These are phyloP conservation scores for Steccherinum ochraceum DNA, from an alignment of 768 basidiomycete genomes.

Conservation along the genomic window DNA sequence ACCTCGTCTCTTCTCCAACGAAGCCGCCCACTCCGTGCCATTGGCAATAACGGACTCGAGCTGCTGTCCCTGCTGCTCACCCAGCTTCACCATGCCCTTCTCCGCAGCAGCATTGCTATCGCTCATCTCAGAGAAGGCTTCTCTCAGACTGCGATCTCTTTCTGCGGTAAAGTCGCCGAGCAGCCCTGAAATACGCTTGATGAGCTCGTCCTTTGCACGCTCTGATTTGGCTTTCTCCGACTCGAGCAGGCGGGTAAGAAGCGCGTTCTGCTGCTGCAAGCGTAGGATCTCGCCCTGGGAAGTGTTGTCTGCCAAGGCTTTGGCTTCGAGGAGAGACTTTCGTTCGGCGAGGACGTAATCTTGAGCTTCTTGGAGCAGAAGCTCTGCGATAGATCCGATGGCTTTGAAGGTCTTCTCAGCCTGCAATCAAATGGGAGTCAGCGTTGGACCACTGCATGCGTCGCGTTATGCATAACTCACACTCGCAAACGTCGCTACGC, in stretches of 20 bases:
- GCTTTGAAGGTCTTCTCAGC: conserved; percentile 54
- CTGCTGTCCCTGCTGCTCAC: conserved; percentile 41
- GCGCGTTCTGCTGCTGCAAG: conserved; percentile 65
- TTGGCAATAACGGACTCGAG: conserved; percentile 35
- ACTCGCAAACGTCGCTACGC: conserved; percentile 38
- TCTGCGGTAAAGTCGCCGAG: conserved; percentile 65
- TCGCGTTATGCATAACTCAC: conserved; percentile 23
- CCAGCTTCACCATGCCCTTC: conserved; percentile 40
- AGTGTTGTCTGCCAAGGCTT: conserved; percentile 39
- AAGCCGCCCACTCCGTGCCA: conserved; percentile 34
- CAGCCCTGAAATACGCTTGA: conserved; percentile 69
- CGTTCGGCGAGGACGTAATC: conserved; percentile 52
- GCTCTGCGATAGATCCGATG: conserved; percentile 55
- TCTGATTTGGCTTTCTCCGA: conserved; percentile 62
- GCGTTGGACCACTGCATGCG: background rate
- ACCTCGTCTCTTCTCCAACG: conserved; percentile 38
- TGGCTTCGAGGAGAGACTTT: conserved; percentile 42
- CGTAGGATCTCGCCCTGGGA: conserved; percentile 49
- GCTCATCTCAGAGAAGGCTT: conserved; percentile 47
- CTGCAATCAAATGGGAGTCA: conserved; percentile 22
- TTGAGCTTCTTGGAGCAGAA: conserved; percentile 50
- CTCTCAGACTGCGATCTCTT: conserved; percentile 59
- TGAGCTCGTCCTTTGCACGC: conserved; percentile 62
- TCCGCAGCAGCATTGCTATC: conserved; percentile 52
- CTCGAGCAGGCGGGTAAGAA: conserved; percentile 54